Evolutionary conservation across 371 early-diverging fungal genomes (phyloP), one percentile per base, ranked within the genome.

Genomic region (Lichtheimia hyalospora): DNA sequence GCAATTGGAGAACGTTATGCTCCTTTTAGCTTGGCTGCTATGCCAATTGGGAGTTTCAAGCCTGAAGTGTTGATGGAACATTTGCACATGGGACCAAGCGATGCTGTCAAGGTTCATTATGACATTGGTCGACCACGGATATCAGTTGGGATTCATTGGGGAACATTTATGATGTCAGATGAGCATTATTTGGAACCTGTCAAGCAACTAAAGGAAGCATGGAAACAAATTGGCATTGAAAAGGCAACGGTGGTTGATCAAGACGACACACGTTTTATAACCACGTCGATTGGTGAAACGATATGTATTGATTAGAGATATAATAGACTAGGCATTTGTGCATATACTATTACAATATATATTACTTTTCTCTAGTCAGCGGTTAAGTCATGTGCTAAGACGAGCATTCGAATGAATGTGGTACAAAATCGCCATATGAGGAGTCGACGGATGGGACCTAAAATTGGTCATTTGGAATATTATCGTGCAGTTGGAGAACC

Each of bases 101-200:
- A 87, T 52, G 85, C 87, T 18, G 63, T 75, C 15, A 58, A 71
- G 27, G 83, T 79, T 2, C 87, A 87, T 63, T 28, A 63, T 14
- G 84, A 83, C 57, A 68, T 84, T 39, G 60, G 72, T 14, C 67
- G 64, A 15, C 71, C 73, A 5, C 61, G 60, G 18, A 20, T 80
- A 50, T 77, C 83, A 0, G 60, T 87, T 14, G 85, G 87, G 16
- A 82, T 87, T 23, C 85, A 84, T 62, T 87, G 85, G 85, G 74
- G 81, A 10, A 80, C 80, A 0, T 80, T 80, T 25, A 67, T 70
- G 67, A 79, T 92, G 79, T 87, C 89, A 13, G 83, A 83, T 60
- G 92, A 91, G 66, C 77, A 82, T 56, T 82, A 84, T 57, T 57
- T 83, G 57, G 89, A 87, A 48, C 90, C 92, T 44, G 85, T 84